These are phyloP conservation scores for Tolypocladium tundrense DNA, from an alignment of 2,329 filamentous ascomycete species.

Conservation along the genomic window DNA sequence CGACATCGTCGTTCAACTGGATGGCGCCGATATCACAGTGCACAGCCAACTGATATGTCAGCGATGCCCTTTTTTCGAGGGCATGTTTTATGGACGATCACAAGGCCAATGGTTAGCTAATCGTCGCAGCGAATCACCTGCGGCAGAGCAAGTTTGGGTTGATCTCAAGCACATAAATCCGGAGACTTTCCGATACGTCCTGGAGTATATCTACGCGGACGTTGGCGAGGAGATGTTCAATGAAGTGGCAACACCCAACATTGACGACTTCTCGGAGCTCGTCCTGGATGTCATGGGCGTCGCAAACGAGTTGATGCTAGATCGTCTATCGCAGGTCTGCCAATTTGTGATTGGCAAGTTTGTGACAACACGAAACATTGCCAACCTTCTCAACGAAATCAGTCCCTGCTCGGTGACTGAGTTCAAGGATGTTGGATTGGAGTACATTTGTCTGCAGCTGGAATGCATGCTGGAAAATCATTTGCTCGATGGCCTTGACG, in stretches of 20 bases:
- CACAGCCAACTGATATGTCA: slow-evolving; percentile 75
- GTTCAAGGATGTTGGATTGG: slow-evolving; percentile 80
- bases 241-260: slow-evolving; percentile 54
- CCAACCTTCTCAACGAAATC: slow-evolving; percentile 74
- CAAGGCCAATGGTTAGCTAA: slow-evolving; percentile 73
- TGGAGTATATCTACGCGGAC: slow-evolving; percentile 78
- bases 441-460: slow-evolving; percentile 86
- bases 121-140: slow-evolving; percentile 39
- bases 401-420: slow-evolving; percentile 71
- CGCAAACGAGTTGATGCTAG: slow-evolving; percentile 92
- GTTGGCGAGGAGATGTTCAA: slow-evolving; percentile 73
- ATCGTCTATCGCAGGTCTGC: slow-evolving; percentile 80
- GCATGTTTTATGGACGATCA: slow-evolving; percentile 81
- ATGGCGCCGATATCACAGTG: slow-evolving; percentile 58
- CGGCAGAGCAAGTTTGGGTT: slow-evolving; percentile 47
- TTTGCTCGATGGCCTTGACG: slow-evolving; percentile 74
- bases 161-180: slow-evolving; percentile 74
- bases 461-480: slow-evolving; percentile 89
- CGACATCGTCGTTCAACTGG: slow-evolving; percentile 70
- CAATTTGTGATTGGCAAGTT: slow-evolving; percentile 76
- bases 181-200: slow-evolving; percentile 65
- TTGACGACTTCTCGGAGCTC: slow-evolving; percentile 83
- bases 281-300: slow-evolving; percentile 82
- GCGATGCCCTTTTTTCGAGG: slow-evolving; percentile 85
- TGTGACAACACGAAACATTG: slow-evolving; percentile 78